Evolutionary conservation across 2,329 filamentous ascomycete genomes (phyloP), one percentile per base, ranked within the genome.

Genomic region (Domatiomyces catenatus): DNA sequence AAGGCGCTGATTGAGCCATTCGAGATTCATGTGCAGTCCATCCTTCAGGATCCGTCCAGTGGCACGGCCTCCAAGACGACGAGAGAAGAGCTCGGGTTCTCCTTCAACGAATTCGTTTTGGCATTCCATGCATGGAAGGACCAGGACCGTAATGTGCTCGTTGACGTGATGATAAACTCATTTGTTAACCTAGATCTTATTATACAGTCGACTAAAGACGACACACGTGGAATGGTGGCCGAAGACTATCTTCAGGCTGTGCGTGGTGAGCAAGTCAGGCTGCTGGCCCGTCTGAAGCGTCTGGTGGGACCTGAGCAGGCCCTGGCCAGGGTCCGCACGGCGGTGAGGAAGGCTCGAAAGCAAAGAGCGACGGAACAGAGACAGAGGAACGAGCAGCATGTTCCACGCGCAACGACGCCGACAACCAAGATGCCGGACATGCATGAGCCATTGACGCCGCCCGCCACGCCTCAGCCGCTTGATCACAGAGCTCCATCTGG

Each of bases 181-280:
- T 83, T 82, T 58, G 75, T 81, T 42, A 79, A 80, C 60, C 67
- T 83, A 17, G 79, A 83, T 59, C 71, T 78, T 17, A 83, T 83
- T 15, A 80, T 79, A 76, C 79, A 82, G 62, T 79, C 76, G 2
- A 79, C 82, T 52, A 81, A 82, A 59, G 73, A 80, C 55, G 77
- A 81, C 50, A 75, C 68, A 20, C 71, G 73, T 7, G 79, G 78
- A 44, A 75, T 77, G 49, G 79, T 79, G 39, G 76, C 78, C 2
- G 74, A 74, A 43, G 79, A 83, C 52, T 83, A 82, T 59, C 71
- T 73, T 36, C 72, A 79, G 56, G 79, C 79, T n/a, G 81, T 83
- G 52, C 71, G 77, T 20, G 75, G 81, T 54, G 81, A 82, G 54
- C 79, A 83, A 59, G 75, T 80, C 50, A 71, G 80, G 51, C 67